Evolutionary conservation across 306 rosid genomes (phyloP).

Genomic region (Cucurbita argyrosperma): DNA sequence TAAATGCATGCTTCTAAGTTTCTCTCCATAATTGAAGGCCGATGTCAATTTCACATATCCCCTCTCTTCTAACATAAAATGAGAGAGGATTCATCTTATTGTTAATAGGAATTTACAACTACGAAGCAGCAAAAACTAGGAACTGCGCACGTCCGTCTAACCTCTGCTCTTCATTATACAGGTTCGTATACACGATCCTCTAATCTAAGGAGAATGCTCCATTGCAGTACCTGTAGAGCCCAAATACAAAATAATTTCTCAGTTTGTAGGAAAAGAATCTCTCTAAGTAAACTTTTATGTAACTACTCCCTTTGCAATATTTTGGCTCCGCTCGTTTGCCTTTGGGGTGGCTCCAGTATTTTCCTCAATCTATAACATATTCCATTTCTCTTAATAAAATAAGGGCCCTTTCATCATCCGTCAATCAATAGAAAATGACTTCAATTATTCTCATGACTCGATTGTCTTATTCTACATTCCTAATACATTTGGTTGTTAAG

Average conservation of each 20-base stretch:
- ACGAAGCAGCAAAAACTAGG: background rate
- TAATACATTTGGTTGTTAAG: background rate
- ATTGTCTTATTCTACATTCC: background rate
- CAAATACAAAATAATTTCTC: background rate
- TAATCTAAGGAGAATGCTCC: slow-evolving; percentile 84
- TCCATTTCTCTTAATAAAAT: background rate
- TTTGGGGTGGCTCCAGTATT: background rate
- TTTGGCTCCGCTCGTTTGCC: background rate
- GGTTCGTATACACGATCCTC: background rate
- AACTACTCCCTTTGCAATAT: background rate
- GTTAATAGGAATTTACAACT: background rate
- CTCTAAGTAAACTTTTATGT: background rate
- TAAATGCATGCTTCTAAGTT: background rate
- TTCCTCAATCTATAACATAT: background rate
- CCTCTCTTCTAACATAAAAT: slow-evolving; percentile 1
- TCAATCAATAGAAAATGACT: background rate
- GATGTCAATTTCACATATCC: background rate
- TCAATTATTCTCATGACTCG: background rate
- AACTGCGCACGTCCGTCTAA: background rate
- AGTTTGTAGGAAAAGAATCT: background rate
- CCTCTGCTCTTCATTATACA: background rate
- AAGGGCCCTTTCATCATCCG: background rate
- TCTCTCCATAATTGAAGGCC: background rate
- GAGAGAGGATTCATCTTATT: background rate
- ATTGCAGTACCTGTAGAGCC: slow-evolving; percentile 54